These are phyloP conservation scores for Pholiota molesta DNA, from an alignment of 768 basidiomycete species.

Conservation along the genomic window DNA sequence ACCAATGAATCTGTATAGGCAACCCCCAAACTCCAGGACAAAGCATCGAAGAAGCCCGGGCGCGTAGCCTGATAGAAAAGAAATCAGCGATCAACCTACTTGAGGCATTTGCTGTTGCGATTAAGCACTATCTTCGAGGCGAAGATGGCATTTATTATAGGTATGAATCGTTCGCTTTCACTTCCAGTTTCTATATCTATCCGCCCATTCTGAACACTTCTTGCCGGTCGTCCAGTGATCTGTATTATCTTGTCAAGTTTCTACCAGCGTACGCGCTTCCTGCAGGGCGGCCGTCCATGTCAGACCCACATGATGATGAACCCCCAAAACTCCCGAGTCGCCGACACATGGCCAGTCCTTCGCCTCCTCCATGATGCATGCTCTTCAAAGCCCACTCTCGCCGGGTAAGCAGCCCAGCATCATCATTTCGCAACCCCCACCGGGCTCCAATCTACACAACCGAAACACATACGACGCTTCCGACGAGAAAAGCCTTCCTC, in stretches of 20 bases:
- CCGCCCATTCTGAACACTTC: neutral
- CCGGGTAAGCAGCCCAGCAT: conserved; percentile 17
- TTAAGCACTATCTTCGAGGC: conserved; percentile 75
- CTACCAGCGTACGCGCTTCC: conserved; percentile 68
- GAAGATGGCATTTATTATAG: conserved; percentile 52
- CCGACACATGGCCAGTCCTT: neutral
- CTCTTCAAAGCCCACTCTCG: conserved; percentile 11
- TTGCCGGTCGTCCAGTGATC: conserved; percentile 38
- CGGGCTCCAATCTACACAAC: neutral
- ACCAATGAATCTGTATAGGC: conserved; percentile 20
- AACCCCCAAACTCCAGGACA: conserved; percentile 21
- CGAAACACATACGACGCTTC: neutral
- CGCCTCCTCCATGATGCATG: neutral
- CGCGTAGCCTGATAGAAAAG: conserved; percentile 62
- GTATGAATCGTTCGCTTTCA: conserved; percentile 24
- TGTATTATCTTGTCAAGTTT: conserved; percentile 73
- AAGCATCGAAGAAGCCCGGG: conserved; percentile 34
- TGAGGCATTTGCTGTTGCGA: conserved; percentile 65
- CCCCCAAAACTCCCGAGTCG: conserved; percentile 6
- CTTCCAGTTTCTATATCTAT: neutral
- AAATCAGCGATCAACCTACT: conserved; percentile 70
- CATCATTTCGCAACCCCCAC: conserved; percentile 12
- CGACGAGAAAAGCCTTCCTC: neutral
- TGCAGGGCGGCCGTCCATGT: conserved; percentile 43
- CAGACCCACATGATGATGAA: conserved; percentile 16